These are phyloP conservation scores for Cryptosporidium felis DNA, from an alignment of 169 alveolate genomes.

Conservation along the genomic window DNA sequence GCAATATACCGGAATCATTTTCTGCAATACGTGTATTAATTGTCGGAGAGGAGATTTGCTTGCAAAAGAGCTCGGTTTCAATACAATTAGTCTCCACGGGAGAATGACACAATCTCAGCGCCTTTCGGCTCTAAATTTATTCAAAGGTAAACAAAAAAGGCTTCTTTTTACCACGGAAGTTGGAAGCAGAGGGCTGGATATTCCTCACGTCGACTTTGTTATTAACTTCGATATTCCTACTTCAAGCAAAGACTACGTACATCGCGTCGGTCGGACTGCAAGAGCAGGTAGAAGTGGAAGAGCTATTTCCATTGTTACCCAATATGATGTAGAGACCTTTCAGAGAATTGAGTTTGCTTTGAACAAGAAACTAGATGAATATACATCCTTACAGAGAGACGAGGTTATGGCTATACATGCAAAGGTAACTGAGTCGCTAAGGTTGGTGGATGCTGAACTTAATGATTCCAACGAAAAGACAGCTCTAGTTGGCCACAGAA, in stretches of 20 bases:
- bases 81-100: constrained; percentile 94
- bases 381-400: constrained; percentile 21
- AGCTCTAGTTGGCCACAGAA: constrained; percentile 54
- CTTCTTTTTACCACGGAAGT: constrained; percentile 92
- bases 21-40: constrained; percentile 91
- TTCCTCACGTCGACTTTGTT: constrained; percentile 95
- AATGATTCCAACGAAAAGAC: constrained; percentile 54
- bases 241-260: constrained; percentile 94
- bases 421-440: constrained; percentile 45
- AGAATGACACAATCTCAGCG: constrained; percentile 94
- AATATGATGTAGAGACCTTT: constrained; percentile 91
- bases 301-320: constrained; percentile 95
- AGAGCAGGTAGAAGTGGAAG: constrained; percentile 98
- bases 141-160: constrained; percentile 79
- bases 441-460: constrained; percentile 55
- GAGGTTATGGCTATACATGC: constrained; percentile 60
- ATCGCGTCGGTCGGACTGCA: constrained; percentile 99
- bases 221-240: constrained; percentile 96
- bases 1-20: constrained; percentile 89
- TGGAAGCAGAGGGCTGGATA: constrained; percentile 99
- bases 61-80: constrained; percentile 87
- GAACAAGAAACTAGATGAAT: constrained; percentile 85
- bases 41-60: constrained; percentile 88
- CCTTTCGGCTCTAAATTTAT: constrained; percentile 90
- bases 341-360: constrained; percentile 91